Evolutionary conservation across 2,329 filamentous ascomycete species (phyloP).

Genomic region (Ceratocystis diversiconidia): DNA sequence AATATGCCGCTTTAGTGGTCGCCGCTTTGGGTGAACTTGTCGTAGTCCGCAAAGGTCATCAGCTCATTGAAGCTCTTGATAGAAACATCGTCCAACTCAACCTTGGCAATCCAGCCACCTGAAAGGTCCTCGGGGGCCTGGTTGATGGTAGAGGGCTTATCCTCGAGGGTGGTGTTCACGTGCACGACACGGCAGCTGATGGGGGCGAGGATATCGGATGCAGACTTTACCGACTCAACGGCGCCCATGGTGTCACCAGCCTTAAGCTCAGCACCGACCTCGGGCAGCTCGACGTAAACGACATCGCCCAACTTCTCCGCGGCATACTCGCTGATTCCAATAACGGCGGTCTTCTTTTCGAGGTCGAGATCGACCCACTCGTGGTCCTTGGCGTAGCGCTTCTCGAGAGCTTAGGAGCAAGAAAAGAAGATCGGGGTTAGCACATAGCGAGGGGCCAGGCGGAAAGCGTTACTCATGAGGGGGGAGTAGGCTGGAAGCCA

Average conservation of each 20-base stretch:
- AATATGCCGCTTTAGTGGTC: slow-evolving; percentile 25
- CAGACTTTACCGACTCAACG: slow-evolving; percentile 95
- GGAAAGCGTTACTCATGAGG: not conserved
- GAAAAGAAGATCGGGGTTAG: not conserved
- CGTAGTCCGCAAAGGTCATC: slow-evolving; percentile 68
- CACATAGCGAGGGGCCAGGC: not conserved
- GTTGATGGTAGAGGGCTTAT: slow-evolving; percentile 80
- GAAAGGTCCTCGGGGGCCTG: slow-evolving; percentile 67
- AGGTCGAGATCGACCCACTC: slow-evolving; percentile 89
- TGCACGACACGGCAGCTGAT: slow-evolving; percentile 62
- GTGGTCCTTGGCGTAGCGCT: slow-evolving; percentile 92
- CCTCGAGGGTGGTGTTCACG: slow-evolving; percentile 61
- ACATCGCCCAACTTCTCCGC: slow-evolving; percentile 88
- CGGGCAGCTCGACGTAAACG: slow-evolving; percentile 89
- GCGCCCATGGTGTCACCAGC: slow-evolving; percentile 79
- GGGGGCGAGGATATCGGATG: slow-evolving; percentile 91
- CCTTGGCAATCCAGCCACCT: slow-evolving; percentile 86
- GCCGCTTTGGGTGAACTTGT: slow-evolving; percentile 47
- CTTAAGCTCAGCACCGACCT: slow-evolving; percentile 49
- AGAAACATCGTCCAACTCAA: slow-evolving; percentile 55
- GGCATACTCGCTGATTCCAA: slow-evolving; percentile 83
- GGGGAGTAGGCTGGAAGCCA: slow-evolving; percentile 10
- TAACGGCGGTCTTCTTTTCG: slow-evolving; percentile 65
- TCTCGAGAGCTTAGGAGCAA: slow-evolving; percentile 39
- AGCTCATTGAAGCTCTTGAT: slow-evolving; percentile 56